A percentile compares a stretch with the other conserved stretches of the same genome.
Evolutionary conservation across 1,284 basidiomycete genomes (phyloP).

Genomic region (Trichosporon sp.): DNA sequence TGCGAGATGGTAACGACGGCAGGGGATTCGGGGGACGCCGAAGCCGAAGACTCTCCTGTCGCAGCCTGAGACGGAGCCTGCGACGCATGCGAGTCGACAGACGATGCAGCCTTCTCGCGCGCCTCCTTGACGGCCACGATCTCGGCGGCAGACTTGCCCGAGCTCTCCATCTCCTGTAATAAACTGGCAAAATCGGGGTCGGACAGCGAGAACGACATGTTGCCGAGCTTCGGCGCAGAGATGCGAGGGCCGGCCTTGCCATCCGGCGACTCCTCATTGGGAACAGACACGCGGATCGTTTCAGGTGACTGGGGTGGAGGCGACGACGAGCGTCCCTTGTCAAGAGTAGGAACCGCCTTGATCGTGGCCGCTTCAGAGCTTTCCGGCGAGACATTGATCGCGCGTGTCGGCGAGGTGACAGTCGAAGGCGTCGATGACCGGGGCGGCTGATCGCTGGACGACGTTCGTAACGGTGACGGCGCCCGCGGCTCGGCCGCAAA

Average conservation of each 20-base stretch:
- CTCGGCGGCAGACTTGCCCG: constrained; percentile 14
- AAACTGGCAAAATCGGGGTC: constrained; percentile 57
- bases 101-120: not conserved
- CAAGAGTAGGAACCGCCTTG: not conserved
- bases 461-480: constrained; percentile 52
- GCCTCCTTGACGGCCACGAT: constrained; percentile 10
- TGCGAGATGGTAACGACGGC: constrained; percentile 10
- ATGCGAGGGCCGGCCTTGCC: constrained; percentile 39
- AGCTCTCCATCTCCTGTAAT: constrained; percentile 48
- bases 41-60: constrained; percentile 7
- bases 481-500: constrained; percentile 48
- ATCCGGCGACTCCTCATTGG: constrained; percentile 1
- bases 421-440: not conserved
- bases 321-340: not conserved
- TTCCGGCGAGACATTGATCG: not conserved
- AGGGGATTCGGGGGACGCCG: not conserved
- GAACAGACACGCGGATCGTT: not conserved
- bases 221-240: constrained; percentile 49
- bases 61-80: not conserved
- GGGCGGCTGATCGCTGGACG: constrained; percentile 28
- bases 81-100: not conserved
- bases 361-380: constrained; percentile 1
- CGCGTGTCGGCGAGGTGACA: not conserved
- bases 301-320: not conserved
- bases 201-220: constrained; percentile 56